Base-by-base conservation (phyloP, 2,329 filamentous ascomycete species). In the Fusarium sp. region DNA sequence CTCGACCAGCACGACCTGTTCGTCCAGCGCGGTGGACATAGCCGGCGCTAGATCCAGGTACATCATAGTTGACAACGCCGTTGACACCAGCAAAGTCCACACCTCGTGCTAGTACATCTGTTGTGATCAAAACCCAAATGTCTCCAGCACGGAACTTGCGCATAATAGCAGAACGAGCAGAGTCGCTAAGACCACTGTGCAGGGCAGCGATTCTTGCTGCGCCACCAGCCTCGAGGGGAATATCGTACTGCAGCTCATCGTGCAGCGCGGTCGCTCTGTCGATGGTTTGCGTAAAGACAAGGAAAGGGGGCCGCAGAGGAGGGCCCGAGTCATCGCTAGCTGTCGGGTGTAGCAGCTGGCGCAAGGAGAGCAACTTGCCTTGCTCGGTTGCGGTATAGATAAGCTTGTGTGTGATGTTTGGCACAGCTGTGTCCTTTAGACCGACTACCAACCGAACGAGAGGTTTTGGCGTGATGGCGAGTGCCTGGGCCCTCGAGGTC, bases 261-360 rank as follows among this genome's bases (percentile, higher is more conserved):
- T 96, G 89, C 2, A 99, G 84, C 6, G 95, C 93, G 29, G 90
- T 86, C 1, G 95, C 95, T 68, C 95, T 88, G 48, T 93, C 90
- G 54, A 99, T 97, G 1, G 94, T 97, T 78, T 99, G 95, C 0
- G 94, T 95, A 76, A 99, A 99, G 58, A 99, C 90, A 6, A 99
- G 83, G 78, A 97, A 97, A 0, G 95, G 95, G 0, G 95, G 92
- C 1, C 91, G 88, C 41, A 98, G 81, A 7, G 82, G 80, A 26
- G 86, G 82, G 9, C 85, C 83, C 0, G 87, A 82, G 64, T 80
- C 78, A 56, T 77, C 75, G 10, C 80, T 79, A 2, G 87, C 81
- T 7, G 85, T 85, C 0, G 94, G 93, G 68, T 92, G 93, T 2
- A 98, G 83, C 28, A 99, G 85, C 73, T 98, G 93, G 41, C 95